Percentiles rank a stretch among this genome's conserved stretches.
phyloP scores from a whole-genome alignment of 2,329 filamentous ascomycete species.

The Didymella pomorum region DNA sequence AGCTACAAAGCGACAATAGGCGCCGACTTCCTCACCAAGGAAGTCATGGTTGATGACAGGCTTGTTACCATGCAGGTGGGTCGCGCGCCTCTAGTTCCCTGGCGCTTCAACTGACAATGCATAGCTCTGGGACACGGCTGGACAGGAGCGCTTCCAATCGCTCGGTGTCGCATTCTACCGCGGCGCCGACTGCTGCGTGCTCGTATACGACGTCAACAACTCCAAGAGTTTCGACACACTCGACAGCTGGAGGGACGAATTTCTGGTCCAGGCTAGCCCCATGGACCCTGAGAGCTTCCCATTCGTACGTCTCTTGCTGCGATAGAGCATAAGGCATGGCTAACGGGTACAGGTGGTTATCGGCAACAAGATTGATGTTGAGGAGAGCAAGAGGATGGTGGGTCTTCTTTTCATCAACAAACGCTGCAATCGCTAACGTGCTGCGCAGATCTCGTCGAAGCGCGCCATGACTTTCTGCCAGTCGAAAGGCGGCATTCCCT shows the following conservation, averaged over 20 bases:
- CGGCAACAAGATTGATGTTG: slow-evolving; percentile 98
- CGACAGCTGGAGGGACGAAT: slow-evolving; percentile 98
- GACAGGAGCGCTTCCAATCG: slow-evolving; percentile 97
- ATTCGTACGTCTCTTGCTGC: slow-evolving; percentile 70
- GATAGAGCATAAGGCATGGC: neutral
- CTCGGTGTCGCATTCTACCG: slow-evolving; percentile 97
- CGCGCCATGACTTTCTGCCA: slow-evolving; percentile 97
- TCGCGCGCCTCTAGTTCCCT: slow-evolving; percentile 17
- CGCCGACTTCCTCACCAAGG: slow-evolving; percentile 97
- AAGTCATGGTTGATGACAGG: slow-evolving; percentile 95
- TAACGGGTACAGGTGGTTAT: slow-evolving; percentile 76
- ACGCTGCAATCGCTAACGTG: slow-evolving; percentile 20
- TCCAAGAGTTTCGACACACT: slow-evolving; percentile 98
- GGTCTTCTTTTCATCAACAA: slow-evolving; percentile 28
- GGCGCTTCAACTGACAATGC: slow-evolving; percentile 28
- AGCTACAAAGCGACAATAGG: slow-evolving; percentile 99
- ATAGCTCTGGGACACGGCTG: slow-evolving; percentile 96
- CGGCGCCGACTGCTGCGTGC: slow-evolving; percentile 95
- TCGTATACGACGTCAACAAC: slow-evolving; percentile 99
- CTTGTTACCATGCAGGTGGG: slow-evolving; percentile 96
- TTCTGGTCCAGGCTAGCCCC: slow-evolving; percentile 95
- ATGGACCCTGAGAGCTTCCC: slow-evolving; percentile 97
- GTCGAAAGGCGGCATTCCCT: slow-evolving; percentile 95
- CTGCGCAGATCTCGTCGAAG: slow-evolving; percentile 83
- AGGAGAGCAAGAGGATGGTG: slow-evolving; percentile 94